These are phyloP conservation scores for Tilletia caries DNA, from an alignment of 1,284 basidiomycete species.

Conservation along the genomic window DNA sequence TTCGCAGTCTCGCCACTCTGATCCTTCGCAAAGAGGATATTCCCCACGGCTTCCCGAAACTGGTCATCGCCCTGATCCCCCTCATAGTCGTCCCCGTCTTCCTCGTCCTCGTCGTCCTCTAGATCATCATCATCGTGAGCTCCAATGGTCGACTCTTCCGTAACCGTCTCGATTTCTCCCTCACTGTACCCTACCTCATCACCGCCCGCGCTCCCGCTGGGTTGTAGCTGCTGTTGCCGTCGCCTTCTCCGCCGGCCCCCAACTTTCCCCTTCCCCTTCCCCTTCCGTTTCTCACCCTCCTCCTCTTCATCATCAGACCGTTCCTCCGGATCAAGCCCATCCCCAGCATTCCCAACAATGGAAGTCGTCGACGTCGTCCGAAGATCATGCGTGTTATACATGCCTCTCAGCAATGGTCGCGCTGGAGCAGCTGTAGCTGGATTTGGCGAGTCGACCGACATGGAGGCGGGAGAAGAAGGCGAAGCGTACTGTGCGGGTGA, in stretches of 20 bases:
- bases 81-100: neutral
- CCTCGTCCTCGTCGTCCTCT: neutral
- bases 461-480: no score
- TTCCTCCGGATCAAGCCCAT: constrained; percentile 36
- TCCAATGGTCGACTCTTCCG: neutral
- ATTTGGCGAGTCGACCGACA: no score
- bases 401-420: neutral
- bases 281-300: neutral
- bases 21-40: constrained; percentile 67
- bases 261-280: neutral
- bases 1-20: constrained; percentile 59
- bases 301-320: constrained; percentile 24
- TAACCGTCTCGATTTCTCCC: neutral
- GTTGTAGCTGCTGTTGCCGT: neutral
- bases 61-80: constrained; percentile 14
- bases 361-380: constrained; percentile 5
- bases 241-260: neutral
- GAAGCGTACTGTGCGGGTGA: no score
- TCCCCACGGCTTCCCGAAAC: constrained; percentile 55
- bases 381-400: neutral
- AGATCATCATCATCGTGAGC: constrained; percentile 11
- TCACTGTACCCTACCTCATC: neutral
- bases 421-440: neutral
- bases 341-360: constrained; percentile 37
- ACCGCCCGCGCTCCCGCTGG: neutral